phyloP scores from a whole-genome alignment of 805 yeast species.

The Candida hispaniensis region DNA sequence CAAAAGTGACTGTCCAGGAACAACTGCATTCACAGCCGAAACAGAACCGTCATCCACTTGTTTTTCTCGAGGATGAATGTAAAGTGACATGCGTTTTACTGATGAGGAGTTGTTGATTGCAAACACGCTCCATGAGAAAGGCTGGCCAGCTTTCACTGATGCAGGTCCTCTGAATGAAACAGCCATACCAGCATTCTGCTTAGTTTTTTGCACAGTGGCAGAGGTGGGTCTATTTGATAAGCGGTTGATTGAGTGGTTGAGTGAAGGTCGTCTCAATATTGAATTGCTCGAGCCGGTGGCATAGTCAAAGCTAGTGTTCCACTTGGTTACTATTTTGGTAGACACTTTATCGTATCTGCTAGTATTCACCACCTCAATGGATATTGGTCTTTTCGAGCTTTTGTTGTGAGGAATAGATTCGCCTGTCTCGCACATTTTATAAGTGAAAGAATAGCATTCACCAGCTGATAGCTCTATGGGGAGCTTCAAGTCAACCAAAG shows the following conservation, averaged over 20 bases:
- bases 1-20: conserved; percentile 24
- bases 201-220: conserved; percentile 2
- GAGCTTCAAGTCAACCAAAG: conserved; percentile 21
- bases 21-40: conserved; percentile 15
- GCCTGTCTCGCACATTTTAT: conserved; percentile 19
- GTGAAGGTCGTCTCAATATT: too few species aligned
- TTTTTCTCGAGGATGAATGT: conserved; percentile 30
- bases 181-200: conserved; percentile 29
- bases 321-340: too few species aligned
- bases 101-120: conserved; percentile 51
- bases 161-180: conserved; percentile 56
- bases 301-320: too few species aligned
- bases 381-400: conserved; percentile 15
- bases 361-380: too few species aligned
- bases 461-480: conserved; percentile 25
- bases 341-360: too few species aligned
- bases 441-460: conserved; percentile 27
- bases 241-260: too few species aligned
- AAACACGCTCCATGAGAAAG: conserved; percentile 52
- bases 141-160: conserved; percentile 47
- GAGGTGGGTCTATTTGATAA: too few species aligned
- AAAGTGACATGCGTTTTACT: conserved; percentile 42
- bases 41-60: conserved; percentile 19
- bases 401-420: conserved; percentile 17
- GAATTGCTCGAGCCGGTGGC: too few species aligned